These are phyloP conservation scores for Stagonosporopsis tanaceti DNA, from an alignment of 2,329 filamentous ascomycete genomes.

Conservation along the genomic window DNA sequence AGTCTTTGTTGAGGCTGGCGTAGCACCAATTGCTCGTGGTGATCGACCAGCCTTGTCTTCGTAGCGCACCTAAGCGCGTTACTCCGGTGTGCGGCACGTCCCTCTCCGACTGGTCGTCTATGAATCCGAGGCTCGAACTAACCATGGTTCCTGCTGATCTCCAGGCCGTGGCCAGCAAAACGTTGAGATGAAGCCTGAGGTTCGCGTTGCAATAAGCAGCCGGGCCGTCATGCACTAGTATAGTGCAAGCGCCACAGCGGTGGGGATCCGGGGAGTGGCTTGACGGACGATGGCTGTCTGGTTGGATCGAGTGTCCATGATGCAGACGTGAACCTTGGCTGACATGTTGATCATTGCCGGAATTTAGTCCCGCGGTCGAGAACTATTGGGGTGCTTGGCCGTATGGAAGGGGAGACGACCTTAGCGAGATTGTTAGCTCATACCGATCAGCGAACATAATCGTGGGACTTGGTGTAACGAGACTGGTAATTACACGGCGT, in stretches of 20 bases:
- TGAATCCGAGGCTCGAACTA: not conserved
- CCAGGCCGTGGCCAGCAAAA: not conserved
- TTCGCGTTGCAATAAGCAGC: not conserved
- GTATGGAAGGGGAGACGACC: not conserved
- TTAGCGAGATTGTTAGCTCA: not conserved
- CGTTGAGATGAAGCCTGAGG: conserved; percentile 4
- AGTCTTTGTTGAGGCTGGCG: not conserved
- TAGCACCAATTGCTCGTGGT: not conserved
- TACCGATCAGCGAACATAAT: not conserved
- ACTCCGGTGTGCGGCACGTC: not conserved
- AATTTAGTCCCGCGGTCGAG: not conserved
- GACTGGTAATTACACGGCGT: not conserved
- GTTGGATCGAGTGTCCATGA: not conserved
- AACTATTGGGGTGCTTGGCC: not conserved
- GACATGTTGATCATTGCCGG: not conserved
- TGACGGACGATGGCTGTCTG: not conserved
- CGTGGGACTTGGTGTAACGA: not conserved
- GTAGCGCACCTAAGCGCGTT: not conserved
- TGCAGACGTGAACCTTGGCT: conserved; percentile 2
- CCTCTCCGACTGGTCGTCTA: not conserved
- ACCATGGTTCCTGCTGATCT: not conserved
- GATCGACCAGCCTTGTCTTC: not conserved
- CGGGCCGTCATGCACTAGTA: conserved; percentile 4
- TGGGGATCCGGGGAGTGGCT: conserved; percentile 12
- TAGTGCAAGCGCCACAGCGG: conserved; percentile 9